Base-by-base conservation (phyloP, 306 rosid genomes). In the Abrus precatorius region DNA sequence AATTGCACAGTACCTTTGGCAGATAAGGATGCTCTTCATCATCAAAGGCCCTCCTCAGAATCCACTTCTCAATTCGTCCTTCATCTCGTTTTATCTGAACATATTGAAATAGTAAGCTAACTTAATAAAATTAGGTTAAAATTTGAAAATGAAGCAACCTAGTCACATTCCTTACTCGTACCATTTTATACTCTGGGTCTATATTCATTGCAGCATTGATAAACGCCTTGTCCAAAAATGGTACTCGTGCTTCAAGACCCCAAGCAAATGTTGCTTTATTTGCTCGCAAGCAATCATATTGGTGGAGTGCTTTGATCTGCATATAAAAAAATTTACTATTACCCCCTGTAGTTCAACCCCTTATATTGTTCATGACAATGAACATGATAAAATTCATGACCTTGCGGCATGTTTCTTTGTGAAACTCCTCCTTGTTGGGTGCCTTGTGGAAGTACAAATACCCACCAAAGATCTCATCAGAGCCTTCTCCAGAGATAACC, bases 401-500 rank as follows among this genome's bases (percentile, higher is more conserved):
- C 97, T 96, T 96, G 83, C 86, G 95, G 75, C 99, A 96, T 52
- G 97, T 96, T 89, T 96, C 99, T 6, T 55, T 76, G 86, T 96
- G 99, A 74, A 96, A 88, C 84, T 96, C 99, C 82, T 96, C 96
- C 92, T 92, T 92, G 90, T 96, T 87, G 29, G 99, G 99, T 74
- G 99, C 99, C 84, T 96, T 96, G 78, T 96, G 99, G 92, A 93
- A 96, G 90, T 96, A 96, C 33, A 96, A 62, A 52, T 96, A 96
- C 63, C 99, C 99, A 3, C 98, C 99, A 70, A 96, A 96, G 40
- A 96, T 89, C 84, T 96, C 98, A 84, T 96, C 99, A 4, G 99
- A 89, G 2, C 99, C 99, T 89, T 96, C 99, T 47, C 99, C 99
- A 48, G 99, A 93, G 49, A 96, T 88, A 38, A 96, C 98, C 99